A percentile compares a stretch with the other conserved stretches of the same genome.
Conservation (phyloP, 2,329 filamentous ascomycete genomes). For the Chaetomiaceae sp. region DNA sequence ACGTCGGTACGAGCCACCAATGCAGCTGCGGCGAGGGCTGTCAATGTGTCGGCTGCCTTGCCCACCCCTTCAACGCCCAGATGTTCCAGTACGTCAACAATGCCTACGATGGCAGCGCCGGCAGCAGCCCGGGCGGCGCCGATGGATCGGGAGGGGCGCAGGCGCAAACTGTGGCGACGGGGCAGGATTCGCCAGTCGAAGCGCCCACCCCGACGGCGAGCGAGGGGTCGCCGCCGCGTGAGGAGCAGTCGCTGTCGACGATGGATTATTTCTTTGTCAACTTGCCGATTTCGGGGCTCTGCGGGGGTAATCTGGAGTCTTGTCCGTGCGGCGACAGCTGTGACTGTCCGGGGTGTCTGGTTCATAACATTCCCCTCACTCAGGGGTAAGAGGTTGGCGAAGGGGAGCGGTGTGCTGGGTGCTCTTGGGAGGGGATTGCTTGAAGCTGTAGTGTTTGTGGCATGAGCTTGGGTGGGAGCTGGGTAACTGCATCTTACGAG, state of each 20-base stretch:
- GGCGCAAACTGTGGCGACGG: conserved; percentile 1
- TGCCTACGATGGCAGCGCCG: conserved; percentile 24
- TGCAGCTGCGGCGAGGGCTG: conserved; percentile 64
- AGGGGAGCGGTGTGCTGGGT: too few relatives aligned
- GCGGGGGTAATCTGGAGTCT: conserved; percentile 45
- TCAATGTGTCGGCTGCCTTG: conserved; percentile 63
- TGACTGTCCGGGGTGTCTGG: conserved; percentile 53
- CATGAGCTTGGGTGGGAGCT: too few relatives aligned
- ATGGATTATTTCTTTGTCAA: conserved; percentile 58
- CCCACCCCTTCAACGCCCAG: conserved; percentile 63
- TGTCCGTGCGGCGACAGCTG: conserved; percentile 59
- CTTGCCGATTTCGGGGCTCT: conserved; percentile 45
- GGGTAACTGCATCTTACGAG: background rate
- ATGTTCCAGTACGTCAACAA: conserved; percentile 38
- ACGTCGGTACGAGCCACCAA: conserved; percentile 34
- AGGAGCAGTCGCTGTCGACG: conserved; percentile 49
- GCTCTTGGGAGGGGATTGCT: too few relatives aligned
- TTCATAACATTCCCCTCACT: conserved; percentile 36
- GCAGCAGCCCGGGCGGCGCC: conserved; percentile 12
- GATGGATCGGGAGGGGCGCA: background rate
- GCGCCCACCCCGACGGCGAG: conserved; percentile 42
- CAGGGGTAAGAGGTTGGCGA: background rate
- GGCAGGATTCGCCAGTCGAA: conserved; percentile 33
- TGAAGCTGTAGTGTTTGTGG: too few relatives aligned
- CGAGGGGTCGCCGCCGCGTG: conserved; percentile 41